These are phyloP conservation scores for Globisporangium yorkense DNA, from an alignment of 352 stramenopile species.

Conservation along the genomic window DNA sequence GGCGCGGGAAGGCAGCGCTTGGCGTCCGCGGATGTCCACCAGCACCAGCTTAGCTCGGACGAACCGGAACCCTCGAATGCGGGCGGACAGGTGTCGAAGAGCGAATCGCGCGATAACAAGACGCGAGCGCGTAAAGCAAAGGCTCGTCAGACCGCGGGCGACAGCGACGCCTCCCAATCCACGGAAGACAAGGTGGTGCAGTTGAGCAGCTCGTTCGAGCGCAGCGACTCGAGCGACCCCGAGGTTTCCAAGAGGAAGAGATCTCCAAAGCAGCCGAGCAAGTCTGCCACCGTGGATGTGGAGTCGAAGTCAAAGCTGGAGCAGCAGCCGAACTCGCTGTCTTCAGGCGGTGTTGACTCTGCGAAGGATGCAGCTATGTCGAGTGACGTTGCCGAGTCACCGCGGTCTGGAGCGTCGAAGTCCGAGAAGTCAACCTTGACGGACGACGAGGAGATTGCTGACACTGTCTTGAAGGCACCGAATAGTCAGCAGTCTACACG, in stretches of 20 bases:
- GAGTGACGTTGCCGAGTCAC: not conserved
- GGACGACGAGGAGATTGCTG: not conserved
- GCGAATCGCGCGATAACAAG: slow-evolving; percentile 1
- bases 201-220: slow-evolving; percentile 1
- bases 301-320: not conserved
- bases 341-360: not conserved
- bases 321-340: not conserved
- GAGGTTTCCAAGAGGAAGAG: slow-evolving; percentile 12
- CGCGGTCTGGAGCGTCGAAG: not conserved
- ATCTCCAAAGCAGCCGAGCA: slow-evolving; percentile 11
- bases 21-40: not conserved
- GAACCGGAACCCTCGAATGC: not conserved
- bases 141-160: not conserved
- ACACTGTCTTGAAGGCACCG: too few species aligned
- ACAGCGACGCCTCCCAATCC: not conserved
- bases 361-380: not conserved
- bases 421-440: not conserved
- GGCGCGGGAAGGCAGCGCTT: not conserved
- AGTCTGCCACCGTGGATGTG: not conserved
- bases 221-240: slow-evolving; percentile 10
- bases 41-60: slow-evolving; percentile 2
- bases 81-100: not conserved
- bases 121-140: slow-evolving; percentile 3
- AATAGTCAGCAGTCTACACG: not conserved
- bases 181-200: not conserved